Base-by-base conservation (phyloP, 2,329 filamentous ascomycete species). In the Aureobasidium sp. region DNA sequence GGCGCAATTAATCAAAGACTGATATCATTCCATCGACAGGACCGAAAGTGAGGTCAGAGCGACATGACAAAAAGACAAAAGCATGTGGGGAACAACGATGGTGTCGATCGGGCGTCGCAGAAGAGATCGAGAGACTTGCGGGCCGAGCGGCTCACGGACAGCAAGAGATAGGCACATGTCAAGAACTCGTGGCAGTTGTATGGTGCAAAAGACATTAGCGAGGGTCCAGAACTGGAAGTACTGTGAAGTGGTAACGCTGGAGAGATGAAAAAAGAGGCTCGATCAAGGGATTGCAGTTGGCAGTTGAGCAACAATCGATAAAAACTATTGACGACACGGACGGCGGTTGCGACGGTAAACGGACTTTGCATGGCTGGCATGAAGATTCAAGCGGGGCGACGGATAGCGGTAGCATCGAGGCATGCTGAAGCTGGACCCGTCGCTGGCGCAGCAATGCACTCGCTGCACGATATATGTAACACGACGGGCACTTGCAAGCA, bases 241-340 rank as follows among this genome's bases (percentile, higher is more conserved):
- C 6, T 29, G 13, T 29, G 23, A 58, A 42, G 41, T 10, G 41
- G 5, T 15, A 36, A 36, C 27, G 26, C 15, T 57, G 2, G 27
- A 44, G 37, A 57, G 17, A n/a, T 36, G 27, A 46, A 20, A 15
- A 37, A 37, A 17, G 6, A 20, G 29, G 20, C 15, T 39, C 26
- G 37, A 53, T 17, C 36, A 41, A 41, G 34, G 50, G 50, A 39
- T 53, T 13, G 23, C 36, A 53, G 36, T 36, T 41, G 51, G 51
- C 39, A 46, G 53, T 57, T 57, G 53, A 23, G 37, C 42, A 37
- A 58, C 29, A 48, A 58, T 47, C 55, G 55, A 58, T 58, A 48
- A 12, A 47, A 58, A 58, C 41, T 58, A 58, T 47, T 58, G 53
- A 46, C 53, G n/a, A 57, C 53, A 46, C 41, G 53, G 53, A 58